Conservation (phyloP, 345 rosid genomes). For the Angophora floribunda region DNA sequence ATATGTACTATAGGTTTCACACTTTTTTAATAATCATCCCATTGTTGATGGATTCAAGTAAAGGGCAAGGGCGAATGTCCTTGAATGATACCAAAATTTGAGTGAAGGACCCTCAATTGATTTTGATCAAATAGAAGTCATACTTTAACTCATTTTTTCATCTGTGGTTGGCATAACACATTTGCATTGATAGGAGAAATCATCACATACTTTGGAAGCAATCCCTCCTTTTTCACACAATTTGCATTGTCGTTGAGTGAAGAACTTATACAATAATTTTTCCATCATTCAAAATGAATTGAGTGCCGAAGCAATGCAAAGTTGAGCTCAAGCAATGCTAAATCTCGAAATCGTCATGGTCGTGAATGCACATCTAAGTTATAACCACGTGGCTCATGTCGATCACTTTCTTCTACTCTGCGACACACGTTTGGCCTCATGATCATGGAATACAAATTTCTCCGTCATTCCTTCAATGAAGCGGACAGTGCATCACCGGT, state of each 20-base stretch:
- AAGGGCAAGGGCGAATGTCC: not conserved
- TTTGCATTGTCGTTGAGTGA: accelerated
- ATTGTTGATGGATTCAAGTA: not conserved
- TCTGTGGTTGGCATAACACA: not conserved
- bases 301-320: not conserved
- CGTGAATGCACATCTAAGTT: not conserved
- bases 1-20: not conserved
- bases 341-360: not conserved
- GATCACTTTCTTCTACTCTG: not conserved
- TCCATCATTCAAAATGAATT: not conserved
- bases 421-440: not conserved
- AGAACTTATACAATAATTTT: not conserved
- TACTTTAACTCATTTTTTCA: not conserved
- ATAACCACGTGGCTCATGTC: not conserved
- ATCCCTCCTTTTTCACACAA: not conserved
- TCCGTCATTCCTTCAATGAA: not conserved
- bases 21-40: not conserved
- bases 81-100: not conserved
- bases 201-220: not conserved
- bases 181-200: not conserved
- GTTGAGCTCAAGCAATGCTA: not conserved
- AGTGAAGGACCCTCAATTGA: not conserved
- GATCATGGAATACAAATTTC: not conserved
- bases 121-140: not conserved
- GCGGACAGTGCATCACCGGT: not conserved